Evolutionary conservation across 192 early-diverging fungal species (phyloP).

Genomic region (Coemansia sp.): DNA sequence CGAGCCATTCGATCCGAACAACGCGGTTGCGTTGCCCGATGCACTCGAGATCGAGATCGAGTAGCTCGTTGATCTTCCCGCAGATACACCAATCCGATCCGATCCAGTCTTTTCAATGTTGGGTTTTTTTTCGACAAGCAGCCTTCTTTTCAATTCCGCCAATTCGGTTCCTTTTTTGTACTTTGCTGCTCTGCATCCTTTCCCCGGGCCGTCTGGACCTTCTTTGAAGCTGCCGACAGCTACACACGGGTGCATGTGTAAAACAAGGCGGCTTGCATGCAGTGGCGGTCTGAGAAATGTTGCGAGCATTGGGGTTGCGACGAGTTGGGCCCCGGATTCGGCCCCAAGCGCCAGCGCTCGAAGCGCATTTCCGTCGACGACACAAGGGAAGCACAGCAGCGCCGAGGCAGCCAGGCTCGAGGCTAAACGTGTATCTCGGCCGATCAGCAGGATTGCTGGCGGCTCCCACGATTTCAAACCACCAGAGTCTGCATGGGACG

Average conservation of each 20-base stretch:
- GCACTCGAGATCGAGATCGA: conserved; percentile 6
- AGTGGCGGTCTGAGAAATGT: neutral
- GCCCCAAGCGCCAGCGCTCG: neutral
- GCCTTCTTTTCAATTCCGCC: too few relatives aligned
- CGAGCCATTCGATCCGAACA: conserved; percentile 48
- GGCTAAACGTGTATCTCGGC: neutral
- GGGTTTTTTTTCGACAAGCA: neutral
- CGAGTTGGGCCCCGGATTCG: neutral
- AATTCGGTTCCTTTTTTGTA: too few relatives aligned
- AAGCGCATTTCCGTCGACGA: conserved; percentile 1
- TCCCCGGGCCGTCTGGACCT: too few relatives aligned
- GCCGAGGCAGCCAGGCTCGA: neutral
- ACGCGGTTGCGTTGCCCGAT: conserved; percentile 18
- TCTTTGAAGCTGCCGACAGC: too few relatives aligned
- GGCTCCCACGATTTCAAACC: neutral
- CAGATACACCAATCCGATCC: neutral
- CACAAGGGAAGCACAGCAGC: conserved; percentile 3
- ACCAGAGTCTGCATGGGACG: neutral
- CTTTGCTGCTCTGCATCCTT: too few relatives aligned
- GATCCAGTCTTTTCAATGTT: too few relatives aligned
- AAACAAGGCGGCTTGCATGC: neutral
- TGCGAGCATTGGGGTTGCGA: neutral
- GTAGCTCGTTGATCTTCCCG: neutral
- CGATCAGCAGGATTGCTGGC: neutral
- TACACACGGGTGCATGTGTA: neutral